Conservation (phyloP, 441 rosid genomes). For the Metrosideros polymorpha region DNA sequence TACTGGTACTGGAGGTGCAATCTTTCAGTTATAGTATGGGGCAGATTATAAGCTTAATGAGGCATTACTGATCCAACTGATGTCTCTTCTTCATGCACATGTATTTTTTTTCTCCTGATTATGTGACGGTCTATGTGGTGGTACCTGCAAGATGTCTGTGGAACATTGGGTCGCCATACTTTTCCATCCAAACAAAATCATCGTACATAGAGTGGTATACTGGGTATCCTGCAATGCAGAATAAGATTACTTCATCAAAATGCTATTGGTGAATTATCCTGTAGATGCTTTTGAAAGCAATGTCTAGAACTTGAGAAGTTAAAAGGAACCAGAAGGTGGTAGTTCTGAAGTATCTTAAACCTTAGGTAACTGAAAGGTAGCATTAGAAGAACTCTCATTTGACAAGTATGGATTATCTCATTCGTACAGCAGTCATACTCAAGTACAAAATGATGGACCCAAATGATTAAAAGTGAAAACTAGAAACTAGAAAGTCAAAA, state of each 20-base stretch:
- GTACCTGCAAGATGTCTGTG: constrained; percentile 73
- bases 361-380: neutral
- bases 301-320: neutral
- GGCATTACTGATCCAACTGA: neutral
- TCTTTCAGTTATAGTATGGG: neutral
- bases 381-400: neutral
- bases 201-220: constrained; percentile 88
- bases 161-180: constrained; percentile 72
- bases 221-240: constrained; percentile 46
- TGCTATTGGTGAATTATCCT: neutral
- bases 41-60: neutral
- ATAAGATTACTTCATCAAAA: neutral
- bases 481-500: neutral
- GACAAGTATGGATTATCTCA: neutral
- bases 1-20: neutral
- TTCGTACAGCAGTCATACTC: neutral
- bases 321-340: neutral
- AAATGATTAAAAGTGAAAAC: neutral
- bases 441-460: neutral
- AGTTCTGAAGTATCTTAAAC: neutral
- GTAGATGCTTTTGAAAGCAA: neutral
- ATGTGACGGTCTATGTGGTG: neutral
- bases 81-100: neutral
- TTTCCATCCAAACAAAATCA: constrained; percentile 77
- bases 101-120: neutral